phyloP scores from a whole-genome alignment of 225 moss, liverwort and hornwort genomes.

The Antitrichia curtipendula region DNA sequence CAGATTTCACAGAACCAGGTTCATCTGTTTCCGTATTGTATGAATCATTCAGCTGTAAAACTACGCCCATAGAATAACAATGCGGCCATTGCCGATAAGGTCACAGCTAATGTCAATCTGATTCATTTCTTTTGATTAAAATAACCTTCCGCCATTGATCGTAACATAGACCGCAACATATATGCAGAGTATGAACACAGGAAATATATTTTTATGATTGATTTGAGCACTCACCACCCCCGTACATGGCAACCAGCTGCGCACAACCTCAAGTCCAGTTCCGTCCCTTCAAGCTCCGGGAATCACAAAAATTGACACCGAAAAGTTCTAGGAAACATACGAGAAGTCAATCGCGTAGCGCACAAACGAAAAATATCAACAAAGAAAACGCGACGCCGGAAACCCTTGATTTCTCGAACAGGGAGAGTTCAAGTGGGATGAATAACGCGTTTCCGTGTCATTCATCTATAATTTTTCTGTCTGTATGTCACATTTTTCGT shows the following conservation, averaged over 20 bases:
- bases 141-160: not conserved
- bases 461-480: not conserved
- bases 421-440: not conserved
- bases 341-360: not conserved
- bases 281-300: not conserved
- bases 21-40: not conserved
- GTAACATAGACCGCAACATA: not conserved
- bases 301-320: not conserved
- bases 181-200: not conserved
- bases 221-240: constrained; percentile 23
- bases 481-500: not conserved
- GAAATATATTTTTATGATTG: not conserved
- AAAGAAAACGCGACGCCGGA: not conserved
- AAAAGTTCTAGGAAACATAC: not conserved
- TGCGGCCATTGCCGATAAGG: not conserved
- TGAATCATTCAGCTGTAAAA: not conserved
- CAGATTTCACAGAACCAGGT: not conserved
- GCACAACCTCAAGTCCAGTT: not conserved
- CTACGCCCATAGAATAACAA: not conserved
- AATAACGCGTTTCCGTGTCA: not conserved
- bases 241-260: constrained; percentile 36
- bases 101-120: not conserved
- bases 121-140: not conserved
- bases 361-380: not conserved
- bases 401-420: not conserved